Evolutionary conservation across 192 early-diverging fungal genomes (phyloP), one percentile per base, ranked within the genome.

Genomic region (Pecoramyces ruminantium): DNA sequence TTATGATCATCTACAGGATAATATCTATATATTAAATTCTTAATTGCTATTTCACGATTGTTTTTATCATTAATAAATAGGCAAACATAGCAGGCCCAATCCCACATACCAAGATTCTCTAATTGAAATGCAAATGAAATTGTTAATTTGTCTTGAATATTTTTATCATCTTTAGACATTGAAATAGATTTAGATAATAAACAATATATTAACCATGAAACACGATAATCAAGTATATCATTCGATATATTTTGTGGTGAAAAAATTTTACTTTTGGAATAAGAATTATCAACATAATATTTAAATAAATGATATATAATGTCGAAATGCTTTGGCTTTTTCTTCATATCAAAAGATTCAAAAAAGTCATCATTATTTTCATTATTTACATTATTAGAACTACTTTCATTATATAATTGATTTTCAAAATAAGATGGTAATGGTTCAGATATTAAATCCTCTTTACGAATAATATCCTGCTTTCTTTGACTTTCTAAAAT

Each of bases 41-140:
- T 87, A 29, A 94, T 87, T 0, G 88, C 83, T 17, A 81, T 40
- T 28, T 86, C 88, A 12, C 89, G 85, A n/a, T 85, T 84, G 0
- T 80, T 77, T 34, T 86, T 83, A 2, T 83, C 81, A 14, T 87
- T 85, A 78, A 97, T 82, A 81, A 93, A 93, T 78, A 94, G 82
- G 9, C 88, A 86, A 29, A 95, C 92, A 87, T 90, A 97, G 40
- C 92, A 84, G 4, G 94, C 90, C 95, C 95, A 96, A 39, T 94
- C 84, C 93, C 94, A 96, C 29, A 94, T 83, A 0, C 94, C 95
- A 34, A 94, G 77, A 0, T 79, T 78, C 86, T 96, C 94, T 18
- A 98, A 84, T 84, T 95, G 91, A 25, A 82, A 84, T 9, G 92
- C 88, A 79, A 96, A 90, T 29, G 88, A 83, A 0, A 87, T 79